Base-by-base conservation (phyloP, 2,329 filamentous ascomycete genomes). In the Fusarium stilboides region DNA sequence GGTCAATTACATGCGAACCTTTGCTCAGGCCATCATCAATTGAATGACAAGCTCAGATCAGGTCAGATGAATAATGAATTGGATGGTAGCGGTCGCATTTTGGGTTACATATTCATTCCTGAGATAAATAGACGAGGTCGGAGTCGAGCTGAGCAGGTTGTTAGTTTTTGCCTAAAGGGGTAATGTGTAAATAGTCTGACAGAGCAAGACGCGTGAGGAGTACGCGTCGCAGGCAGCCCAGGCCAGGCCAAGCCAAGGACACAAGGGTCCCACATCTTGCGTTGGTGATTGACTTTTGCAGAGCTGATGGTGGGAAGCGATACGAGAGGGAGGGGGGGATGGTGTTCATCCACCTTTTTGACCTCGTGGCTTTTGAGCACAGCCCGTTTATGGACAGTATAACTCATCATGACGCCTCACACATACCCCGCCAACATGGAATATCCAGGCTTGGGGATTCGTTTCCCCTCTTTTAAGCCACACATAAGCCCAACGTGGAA, bases 141-240 rank as follows among this genome's bases (percentile, higher is more conserved):
- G 31, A 44, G 19, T 36, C 17, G 36, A 42, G 19, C n/a, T 15
- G 33, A 49, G 31, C 34, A 53, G 56, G 46, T 62, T 65, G 54
- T 68, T 65, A 43, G 37, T 28, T 33, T n/a, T 68, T 65, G 19
- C 65, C 65, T 14, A 55, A 68, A 68, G 33, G 47, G 65, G 65
- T 5, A 68, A 68, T 69, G 50, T 44, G 65, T 68, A 68, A 68
- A 68, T 65, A 68, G 37, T 65, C 52, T 24, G 62, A 33, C 45
- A 26, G 36, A 34, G 28, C 42, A 34, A 54, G 42, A 53, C 65
- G 58, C 63, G 64, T 64, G 57, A 59, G n/a, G 28, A 45, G 60
- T 50, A 68, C 65, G 65, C 65, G 65, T 68, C 49, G 37, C 46
- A 46, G 44, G 57, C 53, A 31, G 15, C 40, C 34, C 28, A 26